phyloP scores from a whole-genome alignment of 2,329 filamentous ascomycete species.

The Paradendryphiella salina region DNA sequence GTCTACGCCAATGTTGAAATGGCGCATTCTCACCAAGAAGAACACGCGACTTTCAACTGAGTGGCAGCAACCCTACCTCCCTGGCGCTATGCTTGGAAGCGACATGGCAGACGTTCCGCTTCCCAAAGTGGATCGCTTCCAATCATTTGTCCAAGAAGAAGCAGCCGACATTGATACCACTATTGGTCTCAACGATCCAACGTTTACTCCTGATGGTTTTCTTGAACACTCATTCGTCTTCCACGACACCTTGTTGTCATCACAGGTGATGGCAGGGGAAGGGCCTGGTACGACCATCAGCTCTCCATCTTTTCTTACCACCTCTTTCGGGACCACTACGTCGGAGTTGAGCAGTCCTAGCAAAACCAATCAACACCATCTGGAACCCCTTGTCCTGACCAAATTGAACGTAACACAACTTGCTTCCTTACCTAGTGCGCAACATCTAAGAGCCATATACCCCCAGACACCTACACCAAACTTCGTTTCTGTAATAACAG shows the following conservation, averaged over 20 bases:
- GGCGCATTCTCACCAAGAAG: conserved; percentile 31
- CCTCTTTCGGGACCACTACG: conserved; percentile 43
- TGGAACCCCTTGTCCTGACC: conserved; percentile 21
- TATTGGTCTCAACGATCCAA: conserved; percentile 19
- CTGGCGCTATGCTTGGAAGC: conserved; percentile 7
- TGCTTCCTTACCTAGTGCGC: conserved; percentile 68
- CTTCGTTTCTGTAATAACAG: conserved; percentile 77
- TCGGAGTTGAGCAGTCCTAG: conserved; percentile 29
- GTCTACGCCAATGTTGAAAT: conserved; percentile 28
- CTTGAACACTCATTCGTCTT: conserved; percentile 76
- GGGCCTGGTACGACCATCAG: conserved; percentile 38
- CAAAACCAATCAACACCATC: conserved; percentile 15
- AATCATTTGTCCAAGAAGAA: conserved; percentile 21
- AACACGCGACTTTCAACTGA: conserved; percentile 30
- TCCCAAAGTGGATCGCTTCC: conserved; percentile 18
- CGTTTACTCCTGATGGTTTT: conserved; percentile 53
- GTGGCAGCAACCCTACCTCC: conserved; percentile 41
- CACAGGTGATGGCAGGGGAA: conserved; percentile 50
- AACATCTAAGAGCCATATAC: conserved; percentile 65
- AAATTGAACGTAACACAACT: conserved; percentile 62
- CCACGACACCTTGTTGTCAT: conserved; percentile 68
- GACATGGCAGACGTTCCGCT: conserved; percentile 19
- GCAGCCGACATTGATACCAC: conserved; percentile 34
- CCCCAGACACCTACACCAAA: conserved; percentile 84
- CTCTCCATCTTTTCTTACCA: conserved; percentile 42